Evolutionary conservation across 805 yeast species (phyloP), one percentile per base, ranked within the genome.

Genomic region (Metschnikowia reukaufii): DNA sequence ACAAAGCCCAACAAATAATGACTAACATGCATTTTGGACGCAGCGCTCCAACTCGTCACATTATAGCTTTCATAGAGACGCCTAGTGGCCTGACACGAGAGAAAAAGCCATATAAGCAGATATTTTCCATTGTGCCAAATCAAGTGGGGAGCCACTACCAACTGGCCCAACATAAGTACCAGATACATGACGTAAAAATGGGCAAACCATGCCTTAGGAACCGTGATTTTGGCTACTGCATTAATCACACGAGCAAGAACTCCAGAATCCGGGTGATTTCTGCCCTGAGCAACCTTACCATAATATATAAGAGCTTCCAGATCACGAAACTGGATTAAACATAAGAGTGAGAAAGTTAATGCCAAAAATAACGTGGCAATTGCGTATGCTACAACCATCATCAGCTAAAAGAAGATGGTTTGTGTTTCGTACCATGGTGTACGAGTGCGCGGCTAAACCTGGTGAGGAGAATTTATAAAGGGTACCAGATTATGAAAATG

Each of bases 1-100:
- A 73, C 68, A 4, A 84, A 29, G 0, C 94, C 95, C 4, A 78
- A 84, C 1, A 81, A 41, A 56, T 85, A 86, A 63, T 86, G 94
- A 1, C 80, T 68, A 31, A 84, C 56, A 57, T 85, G 83, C 70
- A 86, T 86, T 48, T 73, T 73, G 2, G 89, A 73, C 1, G 58
- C 57, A 1, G 61, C 36, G 3, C 76, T 68, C 59, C 76, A 81
- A 31, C 70, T 77, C 32, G 77, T 70, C 17, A 86, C 70, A 42
- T 55, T 68, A 2, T 68, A 47, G 36, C 86, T 78, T 60, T 86
- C 94, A 39, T 68, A 67, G 2, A 72, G 49, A 49, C 94, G 66
- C 57, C 90, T 66, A 2, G 66, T 15, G 1, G 83, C 77, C 56
- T 86, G 94, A 2, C 77, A 47, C 32, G 67, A 45, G 4, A 63